Conservation (phyloP, 345 rosid genomes). For the Adansonia digitata region DNA sequence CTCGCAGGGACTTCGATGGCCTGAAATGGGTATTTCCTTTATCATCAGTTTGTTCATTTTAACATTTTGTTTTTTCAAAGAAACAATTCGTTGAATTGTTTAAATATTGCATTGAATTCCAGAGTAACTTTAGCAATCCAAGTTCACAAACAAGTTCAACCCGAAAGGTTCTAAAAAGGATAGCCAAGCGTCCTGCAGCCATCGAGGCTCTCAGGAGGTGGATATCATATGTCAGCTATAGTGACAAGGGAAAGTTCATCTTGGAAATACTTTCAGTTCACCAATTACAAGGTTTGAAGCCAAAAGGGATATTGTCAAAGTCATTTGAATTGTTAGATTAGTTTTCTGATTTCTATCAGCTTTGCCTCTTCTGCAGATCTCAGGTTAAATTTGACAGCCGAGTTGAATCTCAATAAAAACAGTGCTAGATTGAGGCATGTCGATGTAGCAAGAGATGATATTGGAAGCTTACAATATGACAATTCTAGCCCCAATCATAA, state of each 20-base stretch:
- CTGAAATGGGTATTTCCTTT: slow-evolving; percentile 15
- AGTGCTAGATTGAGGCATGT: slow-evolving; percentile 12
- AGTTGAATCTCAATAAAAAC: not conserved
- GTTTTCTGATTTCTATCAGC: not conserved
- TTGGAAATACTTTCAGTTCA: slow-evolving; percentile 12
- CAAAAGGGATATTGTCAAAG: not conserved
- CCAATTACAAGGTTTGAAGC: slow-evolving; percentile 23
- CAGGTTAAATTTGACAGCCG: slow-evolving; percentile 11
- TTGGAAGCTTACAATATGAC: not conserved
- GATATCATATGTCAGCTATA: slow-evolving; percentile 4
- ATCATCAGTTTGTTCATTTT: not conserved
- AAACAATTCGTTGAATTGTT: not conserved
- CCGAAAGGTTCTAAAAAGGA: slow-evolving; percentile 16
- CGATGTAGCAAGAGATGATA: slow-evolving; percentile 9
- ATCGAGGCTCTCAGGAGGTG: slow-evolving; percentile 19
- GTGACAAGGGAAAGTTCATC: slow-evolving; percentile 14
- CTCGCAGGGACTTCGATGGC: slow-evolving; percentile 1
- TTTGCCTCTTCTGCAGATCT: slow-evolving; percentile 22
- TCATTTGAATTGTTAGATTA: not conserved
- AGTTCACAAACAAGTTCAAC: slow-evolving; percentile 4
- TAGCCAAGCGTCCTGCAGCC: slow-evolving; percentile 10
- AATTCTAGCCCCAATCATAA: not conserved
- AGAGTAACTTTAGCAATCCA: not conserved
- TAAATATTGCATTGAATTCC: slow-evolving; percentile 2
- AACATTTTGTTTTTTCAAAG: not conserved